phyloP scores from a whole-genome alignment of 495 filamentous ascomycete species.

The Bombardia bombarda region DNA sequence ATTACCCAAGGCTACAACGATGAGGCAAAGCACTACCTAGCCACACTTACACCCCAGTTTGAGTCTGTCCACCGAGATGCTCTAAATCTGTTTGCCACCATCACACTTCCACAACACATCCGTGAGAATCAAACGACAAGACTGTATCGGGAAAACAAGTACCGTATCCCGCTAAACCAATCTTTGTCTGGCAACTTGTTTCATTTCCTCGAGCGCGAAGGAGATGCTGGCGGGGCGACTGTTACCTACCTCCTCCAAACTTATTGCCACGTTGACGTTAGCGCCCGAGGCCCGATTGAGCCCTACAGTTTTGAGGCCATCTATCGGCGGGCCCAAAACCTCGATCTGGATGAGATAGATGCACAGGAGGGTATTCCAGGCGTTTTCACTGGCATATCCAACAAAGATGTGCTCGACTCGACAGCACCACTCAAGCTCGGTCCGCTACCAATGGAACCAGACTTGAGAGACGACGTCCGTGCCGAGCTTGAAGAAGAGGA shows the following conservation, averaged over 20 bases:
- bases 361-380: constrained; percentile 93
- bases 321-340: constrained; percentile 47
- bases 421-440: constrained; percentile 63
- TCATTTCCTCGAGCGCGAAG: constrained; percentile 78
- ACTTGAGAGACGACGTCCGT: constrained; percentile 70
- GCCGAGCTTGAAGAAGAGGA: constrained; percentile 80
- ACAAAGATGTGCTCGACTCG: constrained; percentile 55
- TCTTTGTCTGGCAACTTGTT: constrained; percentile 71
- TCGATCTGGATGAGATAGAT: constrained; percentile 57
- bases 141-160: constrained; percentile 75
- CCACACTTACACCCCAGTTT: constrained; percentile 58
- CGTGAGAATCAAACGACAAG: constrained; percentile 61
- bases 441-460: constrained; percentile 67
- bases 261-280: constrained; percentile 62
- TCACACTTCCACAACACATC: constrained; percentile 71
- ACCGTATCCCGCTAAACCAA: constrained; percentile 76
- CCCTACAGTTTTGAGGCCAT: constrained; percentile 76
- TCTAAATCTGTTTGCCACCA: constrained; percentile 54
- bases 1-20: constrained; percentile 61
- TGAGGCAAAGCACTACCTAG: constrained; percentile 65
- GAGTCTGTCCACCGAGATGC: constrained; percentile 69
- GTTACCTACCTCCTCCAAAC: constrained; percentile 69
- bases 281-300: constrained; percentile 66
- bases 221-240: constrained; percentile 66
- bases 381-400: constrained; percentile 76